phyloP scores from a whole-genome alignment of 1,284 basidiomycete genomes.

The Ceratobasidium sp. region DNA sequence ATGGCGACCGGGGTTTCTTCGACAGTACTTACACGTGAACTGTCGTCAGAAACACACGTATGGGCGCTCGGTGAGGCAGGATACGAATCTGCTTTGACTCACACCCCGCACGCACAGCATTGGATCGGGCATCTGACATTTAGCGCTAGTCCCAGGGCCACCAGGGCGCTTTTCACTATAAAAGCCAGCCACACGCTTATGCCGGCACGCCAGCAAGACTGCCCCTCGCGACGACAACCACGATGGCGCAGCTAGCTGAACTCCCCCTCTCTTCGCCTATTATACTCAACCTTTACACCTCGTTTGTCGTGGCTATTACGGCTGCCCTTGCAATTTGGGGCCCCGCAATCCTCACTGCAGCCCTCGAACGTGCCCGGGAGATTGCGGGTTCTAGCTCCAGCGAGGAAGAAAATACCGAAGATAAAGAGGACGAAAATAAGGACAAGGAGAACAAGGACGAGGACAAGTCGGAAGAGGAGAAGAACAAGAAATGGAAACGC shows the following conservation, averaged over 20 bases:
- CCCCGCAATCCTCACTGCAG: conserved; percentile 3
- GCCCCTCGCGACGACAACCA: neutral
- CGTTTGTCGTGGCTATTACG: conserved; percentile 28
- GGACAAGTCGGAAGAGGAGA: neutral
- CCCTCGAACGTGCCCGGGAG: conserved; percentile 34
- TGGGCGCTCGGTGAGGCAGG: conserved; percentile 17
- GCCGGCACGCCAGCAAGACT: neutral
- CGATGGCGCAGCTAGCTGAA: neutral
- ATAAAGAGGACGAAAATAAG: conserved; percentile 21
- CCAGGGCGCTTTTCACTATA: conserved; percentile 28
- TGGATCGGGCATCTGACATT: neutral
- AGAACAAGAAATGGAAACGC: conserved; percentile 42
- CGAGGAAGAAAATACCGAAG: neutral
- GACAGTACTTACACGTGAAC: neutral
- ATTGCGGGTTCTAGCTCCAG: neutral
- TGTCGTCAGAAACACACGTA: neutral
- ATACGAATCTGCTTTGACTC: neutral
- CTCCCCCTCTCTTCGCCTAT: conserved; percentile 35
- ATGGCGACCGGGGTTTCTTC: neutral
- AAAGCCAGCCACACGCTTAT: conserved; percentile 25
- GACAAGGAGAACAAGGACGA: conserved; percentile 31
- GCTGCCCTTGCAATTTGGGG: conserved; percentile 40
- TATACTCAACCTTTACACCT: conserved; percentile 30
- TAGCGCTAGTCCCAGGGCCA: neutral
- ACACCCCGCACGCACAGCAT: conserved; percentile 3